phyloP scores from a whole-genome alignment of 1,139 yeast genomes.

The Pichia sp. region DNA sequence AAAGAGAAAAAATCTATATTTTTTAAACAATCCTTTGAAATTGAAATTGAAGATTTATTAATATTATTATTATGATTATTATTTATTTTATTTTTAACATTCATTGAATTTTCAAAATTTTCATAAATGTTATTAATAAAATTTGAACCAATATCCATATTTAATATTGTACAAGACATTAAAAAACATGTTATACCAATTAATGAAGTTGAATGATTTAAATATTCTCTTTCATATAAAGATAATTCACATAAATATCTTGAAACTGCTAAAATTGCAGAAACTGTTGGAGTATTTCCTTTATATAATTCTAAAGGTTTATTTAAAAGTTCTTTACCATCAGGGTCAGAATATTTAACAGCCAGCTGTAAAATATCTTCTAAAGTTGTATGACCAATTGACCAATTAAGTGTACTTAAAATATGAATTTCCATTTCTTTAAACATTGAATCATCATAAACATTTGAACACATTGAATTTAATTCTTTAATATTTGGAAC shows the following conservation, averaged over 20 bases:
- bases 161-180: conserved; percentile 64
- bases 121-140: conserved; percentile 24
- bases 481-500: conserved; percentile 80
- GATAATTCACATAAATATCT: conserved; percentile 74
- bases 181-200: conserved; percentile 66
- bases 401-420: conserved; percentile 79
- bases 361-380: conserved; percentile 59
- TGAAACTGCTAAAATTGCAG: conserved; percentile 50
- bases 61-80: background rate
- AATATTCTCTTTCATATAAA: conserved; percentile 61
- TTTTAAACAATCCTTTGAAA: conserved; percentile 2
- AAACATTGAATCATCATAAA: conserved; percentile 86
- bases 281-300: conserved; percentile 33
- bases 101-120: conserved; percentile 14
- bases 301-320: conserved; percentile 26
- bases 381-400: conserved; percentile 47
- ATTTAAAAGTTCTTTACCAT: conserved; percentile 26
- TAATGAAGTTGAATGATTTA: conserved; percentile 54
- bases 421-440: conserved; percentile 94
- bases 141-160: conserved; percentile 32
- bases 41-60: background rate
- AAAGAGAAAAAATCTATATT: conserved; percentile 10
- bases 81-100: conserved; percentile 1
- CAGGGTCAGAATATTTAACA: conserved; percentile 34
- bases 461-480: conserved; percentile 72